Conservation (phyloP, 805 yeast genomes). For the Pichia gijzeniarum region DNA sequence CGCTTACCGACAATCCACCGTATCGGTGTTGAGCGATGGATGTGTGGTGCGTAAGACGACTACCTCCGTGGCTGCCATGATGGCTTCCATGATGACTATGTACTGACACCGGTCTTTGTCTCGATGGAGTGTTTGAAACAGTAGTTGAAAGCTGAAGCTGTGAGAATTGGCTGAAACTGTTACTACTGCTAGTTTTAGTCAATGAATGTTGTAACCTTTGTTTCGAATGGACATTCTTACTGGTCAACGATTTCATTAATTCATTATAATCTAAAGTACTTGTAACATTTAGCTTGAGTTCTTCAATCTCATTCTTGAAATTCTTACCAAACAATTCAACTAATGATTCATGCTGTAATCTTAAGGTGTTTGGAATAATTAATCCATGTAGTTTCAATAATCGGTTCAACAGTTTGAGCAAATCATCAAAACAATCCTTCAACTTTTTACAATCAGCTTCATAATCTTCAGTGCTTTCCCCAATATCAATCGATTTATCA, state of each 20-base stretch:
- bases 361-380: conserved; percentile 49
- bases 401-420: conserved; percentile 56
- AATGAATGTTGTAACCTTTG: not conserved
- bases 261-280: conserved; percentile 14
- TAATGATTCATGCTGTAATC: conserved; percentile 61
- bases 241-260: conserved; percentile 15
- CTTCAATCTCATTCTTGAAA: conserved; percentile 57
- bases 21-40: conserved; percentile 1
- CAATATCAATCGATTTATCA: conserved; percentile 11
- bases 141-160: not conserved
- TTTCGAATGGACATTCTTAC: conserved; percentile 15
- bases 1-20: conserved; percentile 2
- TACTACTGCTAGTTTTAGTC: not conserved
- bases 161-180: conserved; percentile 4
- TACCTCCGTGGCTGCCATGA: conserved; percentile 6
- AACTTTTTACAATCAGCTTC: conserved; percentile 25
- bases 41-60: conserved; percentile 4
- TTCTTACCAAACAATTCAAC: conserved; percentile 58
- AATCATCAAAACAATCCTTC: conserved; percentile 55
- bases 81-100: conserved; percentile 3
- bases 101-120: conserved; percentile 3
- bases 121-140: not conserved
- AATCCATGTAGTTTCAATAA: conserved; percentile 66
- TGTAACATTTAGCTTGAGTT: conserved; percentile 31
- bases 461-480: conserved; percentile 20